Evolutionary conservation across 225 moss, liverwort and hornwort genomes (phyloP).

Genomic region (Ulota crispa): DNA sequence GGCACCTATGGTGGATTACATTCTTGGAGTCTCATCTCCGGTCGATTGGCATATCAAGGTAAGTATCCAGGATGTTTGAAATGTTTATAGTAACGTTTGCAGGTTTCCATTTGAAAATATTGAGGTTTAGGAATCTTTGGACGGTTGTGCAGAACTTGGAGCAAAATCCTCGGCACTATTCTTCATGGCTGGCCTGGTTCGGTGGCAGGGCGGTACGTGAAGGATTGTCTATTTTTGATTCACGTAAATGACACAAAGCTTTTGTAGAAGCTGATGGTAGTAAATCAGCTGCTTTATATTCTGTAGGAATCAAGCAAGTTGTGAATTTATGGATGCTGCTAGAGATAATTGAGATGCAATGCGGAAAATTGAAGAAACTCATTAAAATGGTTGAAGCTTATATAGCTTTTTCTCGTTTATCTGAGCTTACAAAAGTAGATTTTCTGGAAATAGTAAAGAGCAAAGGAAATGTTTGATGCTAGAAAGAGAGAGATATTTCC

Average conservation of each 20-base stretch:
- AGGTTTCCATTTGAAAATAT: slow-evolving; percentile 4
- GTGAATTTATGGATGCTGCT: neutral
- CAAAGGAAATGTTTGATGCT: neutral
- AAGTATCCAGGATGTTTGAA: neutral
- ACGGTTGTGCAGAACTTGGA: slow-evolving; percentile 73
- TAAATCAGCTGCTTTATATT: neutral
- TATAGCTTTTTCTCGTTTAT: neutral
- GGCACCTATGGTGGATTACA: slow-evolving; percentile 94
- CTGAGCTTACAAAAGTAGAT: neutral
- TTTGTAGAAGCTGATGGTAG: neutral
- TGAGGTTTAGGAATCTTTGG: slow-evolving; percentile 21
- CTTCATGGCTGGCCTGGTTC: slow-evolving; percentile 81
- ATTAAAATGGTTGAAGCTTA: neutral
- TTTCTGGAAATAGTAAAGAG: neutral
- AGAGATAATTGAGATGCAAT: neutral
- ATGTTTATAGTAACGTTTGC: slow-evolving; percentile 1
- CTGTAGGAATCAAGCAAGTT: neutral
- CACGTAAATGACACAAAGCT: neutral
- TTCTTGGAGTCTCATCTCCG: slow-evolving; percentile 80
- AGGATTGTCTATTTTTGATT: neutral
- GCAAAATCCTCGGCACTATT: slow-evolving; percentile 83
- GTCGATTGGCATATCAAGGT: slow-evolving; percentile 89
- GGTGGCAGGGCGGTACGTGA: slow-evolving; percentile 76
- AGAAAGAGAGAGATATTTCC: neutral
- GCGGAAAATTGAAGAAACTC: neutral